phyloP scores from a whole-genome alignment of 495 filamentous ascomycete species.

The Chaetomium tenue region DNA sequence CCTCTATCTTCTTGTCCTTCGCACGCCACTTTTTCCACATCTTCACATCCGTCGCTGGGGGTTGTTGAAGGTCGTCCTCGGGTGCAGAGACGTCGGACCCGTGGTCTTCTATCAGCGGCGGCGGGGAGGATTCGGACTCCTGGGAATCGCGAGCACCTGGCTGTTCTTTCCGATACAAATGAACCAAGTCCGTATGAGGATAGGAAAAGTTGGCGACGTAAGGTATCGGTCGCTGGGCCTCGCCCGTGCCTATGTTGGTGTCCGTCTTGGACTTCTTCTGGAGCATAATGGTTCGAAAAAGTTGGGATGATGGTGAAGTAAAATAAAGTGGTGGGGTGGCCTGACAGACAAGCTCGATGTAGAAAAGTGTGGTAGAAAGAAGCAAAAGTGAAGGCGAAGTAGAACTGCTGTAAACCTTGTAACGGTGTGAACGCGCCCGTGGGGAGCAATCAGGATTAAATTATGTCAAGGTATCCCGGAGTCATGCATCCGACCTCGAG shows the following conservation, averaged over 20 bases:
- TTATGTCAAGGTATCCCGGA: neutral
- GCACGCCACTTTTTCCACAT: constrained; percentile 32
- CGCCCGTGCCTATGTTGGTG: neutral
- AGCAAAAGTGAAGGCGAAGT: neutral
- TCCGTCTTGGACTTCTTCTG: constrained; percentile 19
- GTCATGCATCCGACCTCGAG: neutral
- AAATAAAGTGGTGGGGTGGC: neutral
- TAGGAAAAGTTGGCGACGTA: constrained; percentile 26
- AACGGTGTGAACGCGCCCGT: neutral
- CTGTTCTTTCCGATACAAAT: constrained; percentile 4
- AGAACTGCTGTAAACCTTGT: neutral
- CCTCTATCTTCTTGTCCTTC: constrained; percentile 7
- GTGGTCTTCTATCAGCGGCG: constrained; percentile 34
- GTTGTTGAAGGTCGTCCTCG: constrained; percentile 34
- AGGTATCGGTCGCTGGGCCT: neutral
- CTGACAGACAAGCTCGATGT: neutral
- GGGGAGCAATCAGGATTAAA: no score
- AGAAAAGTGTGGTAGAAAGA: neutral
- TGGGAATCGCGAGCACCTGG: constrained; percentile 25
- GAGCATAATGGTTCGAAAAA: constrained; percentile 2
- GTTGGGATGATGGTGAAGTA: neutral
- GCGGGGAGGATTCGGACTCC: constrained; percentile 30
- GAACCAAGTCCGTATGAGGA: constrained; percentile 16
- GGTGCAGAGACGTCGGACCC: constrained; percentile 31
- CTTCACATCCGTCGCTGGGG: constrained; percentile 13